Evolutionary conservation across 495 filamentous ascomycete species (phyloP).

Genomic region (Penicillium riverlandense): DNA sequence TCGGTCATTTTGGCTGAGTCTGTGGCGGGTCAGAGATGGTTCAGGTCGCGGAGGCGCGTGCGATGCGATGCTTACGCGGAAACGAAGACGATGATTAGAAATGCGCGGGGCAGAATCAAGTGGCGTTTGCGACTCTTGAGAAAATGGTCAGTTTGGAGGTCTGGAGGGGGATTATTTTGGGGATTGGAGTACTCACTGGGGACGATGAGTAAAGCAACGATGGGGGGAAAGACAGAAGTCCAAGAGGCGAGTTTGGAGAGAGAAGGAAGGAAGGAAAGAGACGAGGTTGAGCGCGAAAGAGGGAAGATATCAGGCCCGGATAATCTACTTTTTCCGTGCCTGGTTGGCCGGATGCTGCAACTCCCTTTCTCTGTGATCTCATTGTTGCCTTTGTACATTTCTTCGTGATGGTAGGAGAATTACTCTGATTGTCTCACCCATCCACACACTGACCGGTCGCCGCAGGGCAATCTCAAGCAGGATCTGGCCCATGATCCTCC

Average conservation of each 20-base stretch:
- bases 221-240: too few species aligned
- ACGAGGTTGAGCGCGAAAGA: neutral
- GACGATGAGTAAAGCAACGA: too few species aligned
- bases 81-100: neutral
- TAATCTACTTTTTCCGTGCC: slow-evolving; percentile 36
- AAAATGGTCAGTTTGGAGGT: too few species aligned
- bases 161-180: too few species aligned
- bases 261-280: neutral
- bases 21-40: slow-evolving; percentile 10
- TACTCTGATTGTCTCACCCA: too few species aligned
- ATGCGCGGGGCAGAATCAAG: neutral
- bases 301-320: slow-evolving; percentile 15
- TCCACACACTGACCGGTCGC: too few species aligned
- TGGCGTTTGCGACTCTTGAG: neutral
- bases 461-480: slow-evolving; percentile 50
- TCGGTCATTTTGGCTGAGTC: slow-evolving; percentile 13
- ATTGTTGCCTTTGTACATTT: neutral
- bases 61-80: neutral
- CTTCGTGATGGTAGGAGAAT: too few species aligned
- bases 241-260: neutral
- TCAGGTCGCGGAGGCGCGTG: too few species aligned
- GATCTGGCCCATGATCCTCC: slow-evolving; percentile 70
- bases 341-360: neutral
- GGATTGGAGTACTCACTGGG: too few species aligned
- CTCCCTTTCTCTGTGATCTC: neutral